Base-by-base conservation (phyloP, 371 early-diverging fungal species). In the Mucor racemosus region DNA sequence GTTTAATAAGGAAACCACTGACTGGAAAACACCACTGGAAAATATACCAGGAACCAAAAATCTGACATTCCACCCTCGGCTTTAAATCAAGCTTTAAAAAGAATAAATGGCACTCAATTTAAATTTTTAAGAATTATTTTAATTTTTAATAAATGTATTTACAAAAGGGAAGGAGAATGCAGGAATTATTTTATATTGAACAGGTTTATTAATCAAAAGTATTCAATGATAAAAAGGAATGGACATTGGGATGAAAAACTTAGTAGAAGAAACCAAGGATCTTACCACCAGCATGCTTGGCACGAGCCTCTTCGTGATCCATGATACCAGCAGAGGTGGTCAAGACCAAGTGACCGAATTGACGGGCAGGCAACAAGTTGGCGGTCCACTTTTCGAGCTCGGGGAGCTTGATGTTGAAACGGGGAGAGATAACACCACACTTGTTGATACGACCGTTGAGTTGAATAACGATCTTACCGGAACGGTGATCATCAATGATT, bases 391-490 rank as follows among this genome's bases (percentile, higher is more conserved):
- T 95, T 88, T 99, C 99, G 68, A 99, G 86, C 69, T 97, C 96
- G 75, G 84, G 76, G 69, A 96, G 85, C 89, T 94, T 92, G 86
- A 99, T 91, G 89, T 96, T 95, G 94, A 98, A 99, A 75, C 99
- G 95, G 73, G 99, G 99, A 64, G 98, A 98, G 86, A 99, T 99
- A 74, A 98, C 99, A 86, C 99, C 99, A 83, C 98, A 98, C 94
- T 99, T 99, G 96, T 99, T 99, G 69, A 99, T 85, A 74, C 99
- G 95, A 73, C 99, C 99, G 74, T 93, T 97, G 61, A 99, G 92
- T 83, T 99, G 97, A 75, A 99, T 90, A 62, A 99, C 96, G 65
- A 98, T 97, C 94, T 99, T 99, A 80, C 98, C 99, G 72, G 96
- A 92, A 75, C 98, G 95, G 84, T 99, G 98, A 85, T 99, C 99